Evolutionary conservation across 164 flowering plant species (phyloP).

Genomic region (Piper longum): DNA sequence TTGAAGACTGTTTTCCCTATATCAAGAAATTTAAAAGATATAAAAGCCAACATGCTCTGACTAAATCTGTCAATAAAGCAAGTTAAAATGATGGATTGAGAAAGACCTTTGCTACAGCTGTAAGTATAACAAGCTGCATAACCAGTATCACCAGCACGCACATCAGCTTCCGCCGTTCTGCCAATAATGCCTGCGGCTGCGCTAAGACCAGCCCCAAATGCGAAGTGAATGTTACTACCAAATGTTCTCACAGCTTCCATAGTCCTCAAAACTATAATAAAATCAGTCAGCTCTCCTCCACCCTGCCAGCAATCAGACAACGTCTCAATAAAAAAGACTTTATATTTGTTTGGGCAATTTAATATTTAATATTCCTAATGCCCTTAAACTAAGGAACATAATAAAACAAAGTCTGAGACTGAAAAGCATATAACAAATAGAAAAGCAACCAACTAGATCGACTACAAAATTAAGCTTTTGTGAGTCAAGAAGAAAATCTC

Average conservation of each 20-base stretch:
- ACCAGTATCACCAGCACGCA: constrained; percentile 86
- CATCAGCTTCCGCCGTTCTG: constrained; percentile 73
- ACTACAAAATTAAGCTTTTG: not conserved
- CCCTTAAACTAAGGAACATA: not conserved
- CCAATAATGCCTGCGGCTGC: constrained; percentile 83
- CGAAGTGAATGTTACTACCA: constrained; percentile 61
- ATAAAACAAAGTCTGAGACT: not conserved
- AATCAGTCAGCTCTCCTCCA: constrained; percentile 93
- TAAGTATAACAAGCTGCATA: constrained; percentile 96
- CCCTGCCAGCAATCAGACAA: constrained; percentile 26
- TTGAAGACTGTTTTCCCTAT: too few relatives aligned
- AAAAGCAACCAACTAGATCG: too few relatives aligned
- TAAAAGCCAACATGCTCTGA: too few relatives aligned
- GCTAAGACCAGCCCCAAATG: constrained; percentile 87
- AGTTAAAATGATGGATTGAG: not conserved
- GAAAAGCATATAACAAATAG: too few relatives aligned
- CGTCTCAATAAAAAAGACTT: not conserved
- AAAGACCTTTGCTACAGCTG: constrained; percentile 91
- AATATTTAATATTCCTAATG: not conserved
- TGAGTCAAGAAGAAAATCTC: not conserved
- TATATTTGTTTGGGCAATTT: not conserved
- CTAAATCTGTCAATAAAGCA: too few relatives aligned
- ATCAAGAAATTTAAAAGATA: too few relatives aligned
- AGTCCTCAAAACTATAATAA: constrained; percentile 79
- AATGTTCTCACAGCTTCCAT: constrained; percentile 67